These are phyloP conservation scores for Sclerotinia glacialis DNA, from an alignment of 2,329 filamentous ascomycete genomes.

Conservation along the genomic window DNA sequence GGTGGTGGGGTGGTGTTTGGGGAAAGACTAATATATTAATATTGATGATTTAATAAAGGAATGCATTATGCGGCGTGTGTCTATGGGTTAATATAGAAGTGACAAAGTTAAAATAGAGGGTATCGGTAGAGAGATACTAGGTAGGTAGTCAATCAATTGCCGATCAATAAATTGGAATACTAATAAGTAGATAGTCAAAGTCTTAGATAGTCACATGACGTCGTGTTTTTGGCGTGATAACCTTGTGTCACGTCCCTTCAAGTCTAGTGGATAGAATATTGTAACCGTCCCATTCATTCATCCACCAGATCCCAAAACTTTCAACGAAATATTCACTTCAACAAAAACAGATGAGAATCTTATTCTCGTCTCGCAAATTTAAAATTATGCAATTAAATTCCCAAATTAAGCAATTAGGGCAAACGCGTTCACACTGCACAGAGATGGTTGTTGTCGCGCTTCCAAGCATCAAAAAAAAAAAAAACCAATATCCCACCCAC, in stretches of 20 bases:
- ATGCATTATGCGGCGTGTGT: no score
- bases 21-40: background rate
- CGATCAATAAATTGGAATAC: background rate
- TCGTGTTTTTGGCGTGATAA: background rate
- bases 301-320: no score
- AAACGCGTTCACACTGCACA: background rate
- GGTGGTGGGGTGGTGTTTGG: background rate
- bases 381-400: background rate
- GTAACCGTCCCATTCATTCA: background rate
- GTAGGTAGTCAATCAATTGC: no score
- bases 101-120: no score
- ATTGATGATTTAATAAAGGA: background rate
- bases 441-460: background rate
- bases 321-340: background rate
- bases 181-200: no score
- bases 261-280: background rate
- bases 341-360: background rate
- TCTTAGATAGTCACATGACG: background rate
- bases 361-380: background rate
- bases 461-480: background rate
- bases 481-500: background rate
- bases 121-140: no score
- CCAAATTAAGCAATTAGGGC: background rate
- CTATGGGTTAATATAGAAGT: no score
- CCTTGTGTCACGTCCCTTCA: background rate